Conservation (phyloP, 805 yeast genomes). For the Saturnispora kantuleensis region DNA sequence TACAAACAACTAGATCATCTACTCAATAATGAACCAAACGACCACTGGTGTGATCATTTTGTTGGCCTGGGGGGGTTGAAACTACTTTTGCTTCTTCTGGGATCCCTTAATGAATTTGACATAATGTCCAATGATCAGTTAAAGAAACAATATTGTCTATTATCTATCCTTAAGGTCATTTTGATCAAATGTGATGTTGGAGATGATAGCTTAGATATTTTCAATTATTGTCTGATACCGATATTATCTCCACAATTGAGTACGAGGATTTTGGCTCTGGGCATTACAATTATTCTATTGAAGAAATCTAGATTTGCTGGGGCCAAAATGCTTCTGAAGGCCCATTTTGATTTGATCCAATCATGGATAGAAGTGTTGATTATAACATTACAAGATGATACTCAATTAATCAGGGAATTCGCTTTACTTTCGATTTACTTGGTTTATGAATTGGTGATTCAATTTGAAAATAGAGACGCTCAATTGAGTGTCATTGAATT, state of each 20-base stretch:
- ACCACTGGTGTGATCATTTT: slow-evolving; percentile 68
- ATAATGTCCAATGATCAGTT: slow-evolving; percentile 37
- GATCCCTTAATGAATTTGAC: slow-evolving; percentile 35
- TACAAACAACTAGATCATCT: slow-evolving; percentile 24
- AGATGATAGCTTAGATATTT: slow-evolving; percentile 35
- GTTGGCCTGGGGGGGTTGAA: slow-evolving; percentile 75
- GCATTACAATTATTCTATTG: slow-evolving; percentile 47
- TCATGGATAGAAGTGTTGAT: not conserved
- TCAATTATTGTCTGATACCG: not conserved
- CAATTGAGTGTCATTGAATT: slow-evolving; percentile 52
- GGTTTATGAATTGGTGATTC: slow-evolving; percentile 52
- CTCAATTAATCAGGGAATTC: slow-evolving; percentile 39
- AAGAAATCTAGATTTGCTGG: not conserved
- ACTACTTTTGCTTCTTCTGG: slow-evolving; percentile 59
- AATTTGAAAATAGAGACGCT: slow-evolving; percentile 24
- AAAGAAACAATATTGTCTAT: slow-evolving; percentile 66
- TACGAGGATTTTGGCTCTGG: slow-evolving; percentile 74
- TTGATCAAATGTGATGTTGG: slow-evolving; percentile 51
- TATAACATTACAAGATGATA: slow-evolving; percentile 1
- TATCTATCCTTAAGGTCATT: slow-evolving; percentile 68
- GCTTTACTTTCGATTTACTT: slow-evolving; percentile 61
- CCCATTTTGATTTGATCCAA: slow-evolving; percentile 1
- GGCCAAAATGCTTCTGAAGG: not conserved
- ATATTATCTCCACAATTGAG: slow-evolving; percentile 63
- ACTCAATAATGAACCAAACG: slow-evolving; percentile 10